These are phyloP conservation scores for Aspergillus latus DNA, from an alignment of 2,329 filamentous ascomycete genomes.

Conservation along the genomic window DNA sequence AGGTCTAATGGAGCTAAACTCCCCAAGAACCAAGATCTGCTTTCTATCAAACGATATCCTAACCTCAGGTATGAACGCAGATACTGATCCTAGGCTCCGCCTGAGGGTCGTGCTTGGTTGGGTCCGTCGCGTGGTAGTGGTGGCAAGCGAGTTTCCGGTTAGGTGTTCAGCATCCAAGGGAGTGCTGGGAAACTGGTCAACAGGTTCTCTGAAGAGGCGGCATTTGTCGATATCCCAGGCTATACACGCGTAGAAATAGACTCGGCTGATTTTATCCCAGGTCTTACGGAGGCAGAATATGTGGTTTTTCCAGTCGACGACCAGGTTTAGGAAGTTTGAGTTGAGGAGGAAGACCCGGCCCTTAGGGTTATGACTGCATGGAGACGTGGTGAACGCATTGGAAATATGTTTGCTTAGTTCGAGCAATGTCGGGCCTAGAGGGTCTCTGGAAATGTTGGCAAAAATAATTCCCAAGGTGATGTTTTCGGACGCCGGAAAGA, in stretches of 20 bases:
- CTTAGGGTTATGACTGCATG: conserved; percentile 2
- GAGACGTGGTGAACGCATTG: conserved; percentile 6
- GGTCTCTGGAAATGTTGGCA: conserved; percentile 22
- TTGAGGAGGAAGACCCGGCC: conserved; percentile 39
- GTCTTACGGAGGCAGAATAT: conserved; percentile 26
- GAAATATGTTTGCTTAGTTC: conserved; percentile 22
- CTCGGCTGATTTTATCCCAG: conserved; percentile 30
- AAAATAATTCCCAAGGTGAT: conserved; percentile 30
- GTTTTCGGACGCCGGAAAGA: not conserved
- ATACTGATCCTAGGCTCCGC: not conserved
- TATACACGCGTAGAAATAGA: conserved; percentile 37
- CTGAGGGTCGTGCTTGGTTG: not conserved
- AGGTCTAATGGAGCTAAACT: conserved; percentile 17
- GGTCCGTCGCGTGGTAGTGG: not conserved
- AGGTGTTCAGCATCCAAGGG: not conserved
- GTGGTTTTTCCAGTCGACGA: conserved; percentile 16
- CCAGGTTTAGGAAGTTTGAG: conserved; percentile 23
- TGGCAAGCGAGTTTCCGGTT: not conserved
- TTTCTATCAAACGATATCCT: conserved; percentile 29
- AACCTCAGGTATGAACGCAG: conserved; percentile 13
- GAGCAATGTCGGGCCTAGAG: conserved; percentile 27
- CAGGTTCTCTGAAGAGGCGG: too few species aligned
- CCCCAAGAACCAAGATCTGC: conserved; percentile 23
- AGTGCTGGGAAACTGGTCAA: conserved; percentile 8
- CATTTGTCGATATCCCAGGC: conserved; percentile 22